Conservation (phyloP, 2,329 filamentous ascomycete genomes). For the Epichloe sibirici region DNA sequence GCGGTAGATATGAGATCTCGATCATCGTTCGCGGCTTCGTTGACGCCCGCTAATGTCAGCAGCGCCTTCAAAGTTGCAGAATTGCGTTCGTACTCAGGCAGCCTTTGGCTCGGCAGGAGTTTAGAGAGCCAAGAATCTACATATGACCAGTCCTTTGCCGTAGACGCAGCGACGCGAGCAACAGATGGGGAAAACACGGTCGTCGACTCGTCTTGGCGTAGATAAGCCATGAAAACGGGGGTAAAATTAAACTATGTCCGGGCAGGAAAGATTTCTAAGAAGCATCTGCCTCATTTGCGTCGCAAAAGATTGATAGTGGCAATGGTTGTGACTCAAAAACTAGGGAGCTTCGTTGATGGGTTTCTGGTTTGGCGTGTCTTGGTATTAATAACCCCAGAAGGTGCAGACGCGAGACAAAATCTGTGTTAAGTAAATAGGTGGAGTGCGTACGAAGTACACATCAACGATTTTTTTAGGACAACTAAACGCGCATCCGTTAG, state of each 20-base stretch:
- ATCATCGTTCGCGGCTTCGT: slow-evolving; percentile 68
- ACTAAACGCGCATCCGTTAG: no score
- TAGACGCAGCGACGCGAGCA: slow-evolving; percentile 63
- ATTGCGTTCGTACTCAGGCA: slow-evolving; percentile 76
- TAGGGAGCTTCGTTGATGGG: no score
- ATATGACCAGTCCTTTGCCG: slow-evolving; percentile 83
- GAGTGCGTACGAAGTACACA: no score
- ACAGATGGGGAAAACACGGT: slow-evolving; percentile 58
- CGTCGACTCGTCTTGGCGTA: slow-evolving; percentile 15
- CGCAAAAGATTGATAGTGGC: no score
- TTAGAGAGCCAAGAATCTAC: slow-evolving; percentile 71
- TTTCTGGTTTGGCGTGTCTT: no score
- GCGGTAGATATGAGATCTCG: slow-evolving; percentile 42
- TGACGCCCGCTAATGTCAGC: slow-evolving; percentile 59
- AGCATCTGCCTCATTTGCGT: no score
- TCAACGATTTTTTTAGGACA: no score
- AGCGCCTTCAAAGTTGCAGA: slow-evolving; percentile 67
- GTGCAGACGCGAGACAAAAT: no score
- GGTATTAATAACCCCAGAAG: no score
- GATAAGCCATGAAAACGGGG: neutral
- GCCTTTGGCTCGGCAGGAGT: slow-evolving; percentile 46
- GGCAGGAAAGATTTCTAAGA: neutral
- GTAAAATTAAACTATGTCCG: neutral
- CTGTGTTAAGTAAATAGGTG: no score
- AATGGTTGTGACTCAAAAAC: no score